These are phyloP conservation scores for Scutellaria baicalensis DNA, from an alignment of 257 asterid species.

Conservation along the genomic window DNA sequence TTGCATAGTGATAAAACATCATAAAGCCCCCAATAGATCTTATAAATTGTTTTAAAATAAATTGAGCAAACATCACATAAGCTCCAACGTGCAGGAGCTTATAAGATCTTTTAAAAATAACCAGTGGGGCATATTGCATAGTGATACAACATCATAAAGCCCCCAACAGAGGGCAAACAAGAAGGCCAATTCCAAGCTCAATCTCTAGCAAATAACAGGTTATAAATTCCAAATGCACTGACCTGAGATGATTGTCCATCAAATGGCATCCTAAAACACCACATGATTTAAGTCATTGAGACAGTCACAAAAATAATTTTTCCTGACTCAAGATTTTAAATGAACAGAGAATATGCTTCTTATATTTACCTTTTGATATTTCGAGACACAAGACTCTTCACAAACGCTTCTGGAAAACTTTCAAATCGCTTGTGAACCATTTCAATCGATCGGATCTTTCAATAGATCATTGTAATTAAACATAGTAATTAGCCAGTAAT, in stretches of 20 bases:
- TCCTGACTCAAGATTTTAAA: background rate
- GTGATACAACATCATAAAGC: background rate
- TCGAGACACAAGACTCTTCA: conserved; percentile 69
- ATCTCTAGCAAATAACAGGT: background rate
- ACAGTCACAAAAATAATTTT: background rate
- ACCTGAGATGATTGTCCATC: conserved; percentile 68
- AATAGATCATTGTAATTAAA: conserved; percentile 17
- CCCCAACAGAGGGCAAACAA: background rate
- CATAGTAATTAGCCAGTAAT: background rate
- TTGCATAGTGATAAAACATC: background rate
- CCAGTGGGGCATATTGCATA: background rate
- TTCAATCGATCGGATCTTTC: conserved; percentile 89
- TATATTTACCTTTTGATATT: conserved; percentile 49
- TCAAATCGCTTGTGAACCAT: conserved; percentile 97
- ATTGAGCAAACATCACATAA: background rate
- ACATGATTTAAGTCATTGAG: conserved; percentile 18
- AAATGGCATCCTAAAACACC: conserved; percentile 59
- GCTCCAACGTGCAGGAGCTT: background rate
- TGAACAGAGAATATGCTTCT: background rate
- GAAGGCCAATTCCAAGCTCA: background rate
- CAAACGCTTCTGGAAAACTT: conserved; percentile 96
- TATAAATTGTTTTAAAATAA: background rate
- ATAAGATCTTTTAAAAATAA: background rate
- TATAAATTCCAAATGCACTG: conserved; percentile 18
- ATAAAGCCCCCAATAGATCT: background rate